Evolutionary conservation across 2,329 filamentous ascomycete genomes (phyloP), one percentile per base, ranked within the genome.

Genomic region (Fusarium multiceps): DNA sequence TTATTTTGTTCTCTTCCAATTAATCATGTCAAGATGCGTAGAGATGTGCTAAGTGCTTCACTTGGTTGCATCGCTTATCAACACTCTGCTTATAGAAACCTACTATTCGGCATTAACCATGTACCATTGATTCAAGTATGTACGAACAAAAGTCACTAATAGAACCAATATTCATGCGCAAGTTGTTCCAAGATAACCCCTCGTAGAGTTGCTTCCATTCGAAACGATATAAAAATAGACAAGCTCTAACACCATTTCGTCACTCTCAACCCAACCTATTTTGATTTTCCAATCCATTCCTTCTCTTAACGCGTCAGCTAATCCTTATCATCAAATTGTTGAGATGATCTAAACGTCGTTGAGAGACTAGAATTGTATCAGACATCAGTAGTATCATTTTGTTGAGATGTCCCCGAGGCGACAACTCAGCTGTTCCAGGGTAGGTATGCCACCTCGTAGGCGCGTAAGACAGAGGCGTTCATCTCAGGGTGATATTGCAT

Each of bases 321-420:
- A 12, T 25, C 25, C n/a, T 50, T 34, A 42, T 46, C n/a, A 14
- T 20, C 34, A 23, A 21, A 37, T 32, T 40, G 59, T 64, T 64
- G 61, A 64, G 61, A 41, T 9, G 16, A 20, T 20, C 18, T 21
- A 6, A 12, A 8, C 37, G 27, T 46, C 23, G 53, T 65, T 65
- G 60, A 59, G 60, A 53, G 43, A 28, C n/a, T 34, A 27, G 4
- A 7, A 23, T 8, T 27, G 25, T 40, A 41, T n/a, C n/a, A 48
- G 28, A 47, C 21, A 59, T 25, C 20, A 49, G 34, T 32, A 27
- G 12, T 23, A 16, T 6, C 11, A 25, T 65, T 65, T 54, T 54
- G 63, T 66, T 66, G 63, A 66, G 63, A 16, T 49, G 28, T 34
- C 37, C 25, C 54, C 30, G 12, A 63, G 37, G 21, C 23, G 49